Conservation (phyloP, 805 yeast genomes). For the Lachancea dasiensis region DNA sequence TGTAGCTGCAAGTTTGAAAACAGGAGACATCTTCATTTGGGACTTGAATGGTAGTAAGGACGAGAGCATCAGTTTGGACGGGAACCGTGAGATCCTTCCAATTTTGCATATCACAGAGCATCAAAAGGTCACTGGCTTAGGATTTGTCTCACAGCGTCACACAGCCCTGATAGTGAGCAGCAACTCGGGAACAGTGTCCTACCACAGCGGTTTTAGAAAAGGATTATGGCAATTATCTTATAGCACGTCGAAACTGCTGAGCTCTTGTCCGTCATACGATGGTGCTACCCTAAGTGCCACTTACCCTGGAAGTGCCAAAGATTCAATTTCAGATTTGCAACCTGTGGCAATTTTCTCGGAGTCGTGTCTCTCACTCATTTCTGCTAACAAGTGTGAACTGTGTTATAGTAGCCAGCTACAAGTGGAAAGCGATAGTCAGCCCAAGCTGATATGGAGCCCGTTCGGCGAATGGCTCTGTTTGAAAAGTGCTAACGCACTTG, state of each 20-base stretch:
- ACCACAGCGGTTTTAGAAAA: conserved; percentile 58
- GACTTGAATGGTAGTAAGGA: conserved; percentile 34
- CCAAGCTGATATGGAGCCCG: conserved; percentile 17
- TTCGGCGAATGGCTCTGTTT: conserved; percentile 17
- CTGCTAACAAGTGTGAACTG: not conserved
- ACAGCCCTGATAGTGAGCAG: conserved; percentile 55
- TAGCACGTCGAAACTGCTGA: conserved; percentile 16
- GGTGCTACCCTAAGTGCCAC: conserved; percentile 10
- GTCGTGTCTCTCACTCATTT: conserved; percentile 2
- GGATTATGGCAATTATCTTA: conserved; percentile 25
- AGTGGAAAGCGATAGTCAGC: not conserved
- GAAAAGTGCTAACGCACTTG: conserved; percentile 12
- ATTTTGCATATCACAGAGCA: conserved; percentile 33
- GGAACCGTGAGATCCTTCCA: conserved; percentile 22
- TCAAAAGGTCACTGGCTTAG: conserved; percentile 37
- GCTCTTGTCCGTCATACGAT: conserved; percentile 9
- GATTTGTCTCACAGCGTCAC: conserved; percentile 45
- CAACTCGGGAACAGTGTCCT: conserved; percentile 48
- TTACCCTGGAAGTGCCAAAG: conserved; percentile 10
- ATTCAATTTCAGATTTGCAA: conserved; percentile 9
- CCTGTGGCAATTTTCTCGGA: conserved; percentile 24
- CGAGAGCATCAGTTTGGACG: conserved; percentile 18
- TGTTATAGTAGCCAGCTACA: not conserved
- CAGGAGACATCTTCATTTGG: conserved; percentile 70
- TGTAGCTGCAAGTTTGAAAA: conserved; percentile 60